phyloP scores from a whole-genome alignment of 163 green algal genomes.

The Chlorella variabilis region DNA sequence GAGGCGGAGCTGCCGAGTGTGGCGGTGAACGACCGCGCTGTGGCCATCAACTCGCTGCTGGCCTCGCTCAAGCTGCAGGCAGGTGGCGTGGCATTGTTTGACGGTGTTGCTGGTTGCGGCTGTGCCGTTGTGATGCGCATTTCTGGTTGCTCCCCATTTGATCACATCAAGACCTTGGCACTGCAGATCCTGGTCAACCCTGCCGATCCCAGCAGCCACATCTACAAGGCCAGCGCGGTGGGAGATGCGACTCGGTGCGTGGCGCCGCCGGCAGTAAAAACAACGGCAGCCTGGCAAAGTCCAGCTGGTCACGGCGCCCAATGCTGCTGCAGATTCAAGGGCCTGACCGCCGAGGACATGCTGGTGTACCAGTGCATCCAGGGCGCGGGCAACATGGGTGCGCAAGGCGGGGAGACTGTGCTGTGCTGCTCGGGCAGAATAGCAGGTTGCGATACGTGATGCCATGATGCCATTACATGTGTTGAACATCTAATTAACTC shows the following conservation, averaged over 20 bases:
- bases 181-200: slow-evolving; percentile 29
- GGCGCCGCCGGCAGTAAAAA: not conserved
- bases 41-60: slow-evolving; percentile 46
- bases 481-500: too few relatives aligned
- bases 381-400: slow-evolving; percentile 41
- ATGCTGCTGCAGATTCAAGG: slow-evolving; percentile 44
- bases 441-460: too few relatives aligned
- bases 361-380: slow-evolving; percentile 43
- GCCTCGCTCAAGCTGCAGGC: slow-evolving; percentile 25
- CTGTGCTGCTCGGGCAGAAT: too few relatives aligned
- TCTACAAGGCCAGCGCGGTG: slow-evolving; percentile 18
- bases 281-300: not conserved
- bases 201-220: slow-evolving; percentile 14
- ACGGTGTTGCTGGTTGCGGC: not conserved
- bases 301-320: too few relatives aligned
- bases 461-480: too few relatives aligned
- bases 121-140: not conserved
- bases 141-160: not conserved
- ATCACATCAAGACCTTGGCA: not conserved
- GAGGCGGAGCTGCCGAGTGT: slow-evolving; percentile 35
- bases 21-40: slow-evolving; percentile 26
- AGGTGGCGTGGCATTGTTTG: not conserved
- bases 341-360: slow-evolving; percentile 45
- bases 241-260: slow-evolving; percentile 8
- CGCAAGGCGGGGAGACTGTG: too few relatives aligned